A percentile compares a stretch with the other conserved stretches of the same genome.
phyloP scores from a whole-genome alignment of 1,284 basidiomycete species.

The Cryptococcus amylolentus region DNA sequence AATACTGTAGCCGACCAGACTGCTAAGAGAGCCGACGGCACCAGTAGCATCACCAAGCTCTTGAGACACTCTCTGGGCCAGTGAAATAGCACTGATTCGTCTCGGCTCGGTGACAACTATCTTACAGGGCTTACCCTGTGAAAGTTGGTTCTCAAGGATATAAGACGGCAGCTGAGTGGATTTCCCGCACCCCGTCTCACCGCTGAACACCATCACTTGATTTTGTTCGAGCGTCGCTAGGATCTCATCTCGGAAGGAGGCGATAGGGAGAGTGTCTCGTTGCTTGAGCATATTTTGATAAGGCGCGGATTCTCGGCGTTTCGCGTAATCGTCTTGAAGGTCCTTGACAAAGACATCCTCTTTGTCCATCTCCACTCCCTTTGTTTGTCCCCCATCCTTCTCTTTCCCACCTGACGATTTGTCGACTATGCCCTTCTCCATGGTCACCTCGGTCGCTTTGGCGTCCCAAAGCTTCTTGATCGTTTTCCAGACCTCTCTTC shows the following conservation, averaged over 20 bases:
- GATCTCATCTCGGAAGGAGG: conserved; percentile 74
- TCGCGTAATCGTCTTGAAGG: conserved; percentile 60
- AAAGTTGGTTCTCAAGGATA: conserved; percentile 86
- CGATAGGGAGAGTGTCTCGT: conserved; percentile 80
- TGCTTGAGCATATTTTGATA: conserved; percentile 71
- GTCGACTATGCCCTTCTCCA: neutral
- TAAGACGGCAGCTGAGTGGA: conserved; percentile 96
- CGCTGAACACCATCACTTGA: conserved; percentile 88
- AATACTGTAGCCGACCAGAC: conserved; percentile 92
- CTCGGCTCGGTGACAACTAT: conserved; percentile 96
- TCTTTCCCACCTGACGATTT: neutral
- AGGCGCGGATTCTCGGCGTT: conserved; percentile 59
- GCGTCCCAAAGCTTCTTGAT: conserved; percentile 52
- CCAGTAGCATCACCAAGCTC: conserved; percentile 86
- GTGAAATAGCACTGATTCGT: conserved; percentile 93
- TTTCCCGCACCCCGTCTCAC: conserved; percentile 98
- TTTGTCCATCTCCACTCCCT: neutral
- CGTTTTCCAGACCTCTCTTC: conserved; percentile 67
- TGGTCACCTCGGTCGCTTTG: conserved; percentile 8
- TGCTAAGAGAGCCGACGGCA: conserved; percentile 72
- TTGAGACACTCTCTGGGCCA: conserved; percentile 90
- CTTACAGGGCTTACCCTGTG: conserved; percentile 77
- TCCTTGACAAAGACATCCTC: conserved; percentile 24
- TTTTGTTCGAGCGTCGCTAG: conserved; percentile 67
- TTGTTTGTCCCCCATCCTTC: neutral